Evolutionary conservation across 2,329 filamentous ascomycete species (phyloP), one percentile per base, ranked within the genome.

Genomic region (Knufia fluminis): DNA sequence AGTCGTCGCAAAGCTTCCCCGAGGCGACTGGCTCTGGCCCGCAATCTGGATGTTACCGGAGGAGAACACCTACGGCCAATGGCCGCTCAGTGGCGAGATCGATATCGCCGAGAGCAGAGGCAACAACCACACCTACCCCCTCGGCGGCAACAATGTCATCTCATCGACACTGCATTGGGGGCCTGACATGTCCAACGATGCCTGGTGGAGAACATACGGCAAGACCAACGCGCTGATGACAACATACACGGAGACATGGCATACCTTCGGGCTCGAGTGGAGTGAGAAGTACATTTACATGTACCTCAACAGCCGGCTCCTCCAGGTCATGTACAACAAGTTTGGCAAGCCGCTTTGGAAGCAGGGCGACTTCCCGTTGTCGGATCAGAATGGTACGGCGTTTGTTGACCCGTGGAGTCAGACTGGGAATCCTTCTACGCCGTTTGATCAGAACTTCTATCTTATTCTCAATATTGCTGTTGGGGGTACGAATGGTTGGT

Each of bases 21-120:
- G 72, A 42, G 87, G 87, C 48, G 86, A 92, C 68, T 92, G 87
- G 87, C 75, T 94, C 9, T 92, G 87, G 87, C 87, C 87, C 1
- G 86, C 86, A n/a, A 91, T 94, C 60, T 90, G 85, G 85, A 86
- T 94, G 84, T 73, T 92, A 71, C 87, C 87, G 1, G 79, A 79
- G 41, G 72, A 82, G 38, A 74, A 80, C 48, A 80, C 71, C 0
- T 94, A 92, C 63, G 87, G 87, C 1, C 60, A 74, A 1, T 94
- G 87, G 87, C 87, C 87, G 1, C 68, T 72, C 6, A 89, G 85
- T 7, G 87, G 87, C 40, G 86, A 92, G 67, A 92, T 94, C 46
- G 87, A 94, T 63, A 86, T 94, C 48, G 71, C 80, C 61, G 86
- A 92, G 67, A 81, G 80, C 23, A 84, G 87, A 50, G 87, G 87